These are phyloP conservation scores for Leptographium radiaticola DNA, from an alignment of 2,329 filamentous ascomycete species.

Conservation along the genomic window DNA sequence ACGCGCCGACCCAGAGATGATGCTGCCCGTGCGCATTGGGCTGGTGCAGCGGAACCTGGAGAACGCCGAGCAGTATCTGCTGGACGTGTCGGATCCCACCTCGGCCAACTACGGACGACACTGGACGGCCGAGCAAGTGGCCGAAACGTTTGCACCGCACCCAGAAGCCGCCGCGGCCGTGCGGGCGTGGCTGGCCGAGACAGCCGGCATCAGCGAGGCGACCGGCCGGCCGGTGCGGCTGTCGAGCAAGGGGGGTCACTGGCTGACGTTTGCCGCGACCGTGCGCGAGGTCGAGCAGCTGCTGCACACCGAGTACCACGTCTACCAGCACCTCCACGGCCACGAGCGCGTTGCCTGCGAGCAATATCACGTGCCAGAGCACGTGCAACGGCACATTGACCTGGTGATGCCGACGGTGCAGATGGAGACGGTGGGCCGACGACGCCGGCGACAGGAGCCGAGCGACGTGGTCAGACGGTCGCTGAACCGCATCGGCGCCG, in stretches of 20 bases:
- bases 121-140: conserved; percentile 29
- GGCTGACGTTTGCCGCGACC: conserved; percentile 41
- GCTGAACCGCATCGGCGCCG: not conserved
- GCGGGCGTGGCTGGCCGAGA: conserved; percentile 35
- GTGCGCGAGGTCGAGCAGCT: conserved; percentile 38
- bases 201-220: conserved; percentile 29
- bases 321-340: conserved; percentile 29
- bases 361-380: conserved; percentile 25
- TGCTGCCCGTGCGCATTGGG: conserved; percentile 27
- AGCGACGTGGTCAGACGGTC: too few species aligned
- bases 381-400: conserved; percentile 24
- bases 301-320: conserved; percentile 38
- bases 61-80: conserved; percentile 27
- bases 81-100: conserved; percentile 28
- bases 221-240: conserved; percentile 30
- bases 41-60: conserved; percentile 33
- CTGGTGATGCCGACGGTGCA: conserved; percentile 28
- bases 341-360: conserved; percentile 27
- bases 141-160: conserved; percentile 27
- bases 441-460: not conserved
- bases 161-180: conserved; percentile 34
- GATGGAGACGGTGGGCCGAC: conserved; percentile 15
- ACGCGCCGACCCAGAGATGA: conserved; percentile 12
- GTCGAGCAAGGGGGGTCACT: conserved; percentile 33
- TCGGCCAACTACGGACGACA: conserved; percentile 33